Percentiles rank a stretch among this genome's conserved stretches.
These are phyloP conservation scores for Yamadazyma nakazawae DNA, from an alignment of 805 yeast species.

Conservation along the genomic window DNA sequence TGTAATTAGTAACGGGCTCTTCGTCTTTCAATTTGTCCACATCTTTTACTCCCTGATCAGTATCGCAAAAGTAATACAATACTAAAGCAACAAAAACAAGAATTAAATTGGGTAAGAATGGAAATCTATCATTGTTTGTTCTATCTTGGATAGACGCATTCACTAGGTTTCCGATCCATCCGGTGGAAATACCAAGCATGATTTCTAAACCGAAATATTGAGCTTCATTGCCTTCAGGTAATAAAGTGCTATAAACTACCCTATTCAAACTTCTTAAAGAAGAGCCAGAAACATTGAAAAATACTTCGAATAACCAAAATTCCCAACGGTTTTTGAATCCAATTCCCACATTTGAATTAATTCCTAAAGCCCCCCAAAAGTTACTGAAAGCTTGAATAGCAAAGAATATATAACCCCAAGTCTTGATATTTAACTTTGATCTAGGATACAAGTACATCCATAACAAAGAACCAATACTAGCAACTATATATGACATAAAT, in stretches of 20 bases:
- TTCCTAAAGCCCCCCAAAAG: conserved; percentile 40
- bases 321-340: conserved; percentile 44
- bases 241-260: conserved; percentile 32
- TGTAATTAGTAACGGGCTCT: neutral
- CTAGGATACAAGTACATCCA: conserved; percentile 38
- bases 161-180: conserved; percentile 39
- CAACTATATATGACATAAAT: conserved; percentile 33
- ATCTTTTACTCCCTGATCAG: conserved; percentile 29
- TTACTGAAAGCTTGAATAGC: conserved; percentile 28
- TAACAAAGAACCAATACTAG: conserved; percentile 29
- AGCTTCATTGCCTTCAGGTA: conserved; percentile 42
- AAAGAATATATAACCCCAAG: conserved; percentile 35
- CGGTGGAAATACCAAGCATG: conserved; percentile 38
- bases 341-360: conserved; percentile 20
- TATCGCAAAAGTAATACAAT: conserved; percentile 25
- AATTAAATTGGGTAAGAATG: conserved; percentile 35
- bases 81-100: conserved; percentile 24
- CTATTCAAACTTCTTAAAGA: conserved; percentile 37
- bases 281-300: conserved; percentile 33
- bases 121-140: conserved; percentile 34
- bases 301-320: conserved; percentile 39
- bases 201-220: conserved; percentile 42
- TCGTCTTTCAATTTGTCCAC: conserved; percentile 15
- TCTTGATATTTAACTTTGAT: conserved; percentile 21
- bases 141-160: conserved; percentile 40